Base-by-base conservation (phyloP, 495 filamentous ascomycete genomes). In the Xylaria bambusicola region DNA sequence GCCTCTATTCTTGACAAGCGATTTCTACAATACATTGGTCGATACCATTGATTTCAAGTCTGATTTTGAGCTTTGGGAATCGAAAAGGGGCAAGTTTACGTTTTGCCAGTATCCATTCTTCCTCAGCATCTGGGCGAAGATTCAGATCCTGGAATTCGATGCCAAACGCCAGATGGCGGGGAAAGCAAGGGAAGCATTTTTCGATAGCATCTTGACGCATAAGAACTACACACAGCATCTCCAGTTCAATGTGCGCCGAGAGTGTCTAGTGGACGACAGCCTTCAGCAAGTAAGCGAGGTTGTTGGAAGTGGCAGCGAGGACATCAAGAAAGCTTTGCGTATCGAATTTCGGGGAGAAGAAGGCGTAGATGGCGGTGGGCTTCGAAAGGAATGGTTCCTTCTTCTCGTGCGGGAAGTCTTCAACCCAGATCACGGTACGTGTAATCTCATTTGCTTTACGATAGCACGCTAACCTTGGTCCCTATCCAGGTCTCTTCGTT, bases 71-170 rank as follows among this genome's bases (percentile, higher is more conserved):
- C 79, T 80, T 17, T 97, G 93, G 93, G 93, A 97, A 71, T 81
- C 84, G 15, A 86, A 78, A 63, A 78, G 82, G 46, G 82, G 83
- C 1, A 89, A 84, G 60, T 97, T 97, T 64, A 84, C 91, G 3
- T 97, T 97, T 69, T 97, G 92, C 66, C 91, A 96, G 66, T 97
- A 93, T 66, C 93, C 93, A 3, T 96, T 97, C 73, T 89, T 97
- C 64, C 80, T 97, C 29, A 96, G 91, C 52, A 93, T 97, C 63
- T 92, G 91, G 75, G 88, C 92, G 27, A 97, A 97, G 73, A 97
- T 95, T 59, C 89, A 87, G 63, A 95, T 97, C 58, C 76, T 97
- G 66, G 93, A 96, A 70, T 84, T 95, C 66, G 93, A 97, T 71
- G 91, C 92, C 3, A 84, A 88, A 61, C 84, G 93, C 7, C 93